Base-by-base conservation (phyloP, 768 basidiomycete genomes). In the Tylopilus sp. region DNA sequence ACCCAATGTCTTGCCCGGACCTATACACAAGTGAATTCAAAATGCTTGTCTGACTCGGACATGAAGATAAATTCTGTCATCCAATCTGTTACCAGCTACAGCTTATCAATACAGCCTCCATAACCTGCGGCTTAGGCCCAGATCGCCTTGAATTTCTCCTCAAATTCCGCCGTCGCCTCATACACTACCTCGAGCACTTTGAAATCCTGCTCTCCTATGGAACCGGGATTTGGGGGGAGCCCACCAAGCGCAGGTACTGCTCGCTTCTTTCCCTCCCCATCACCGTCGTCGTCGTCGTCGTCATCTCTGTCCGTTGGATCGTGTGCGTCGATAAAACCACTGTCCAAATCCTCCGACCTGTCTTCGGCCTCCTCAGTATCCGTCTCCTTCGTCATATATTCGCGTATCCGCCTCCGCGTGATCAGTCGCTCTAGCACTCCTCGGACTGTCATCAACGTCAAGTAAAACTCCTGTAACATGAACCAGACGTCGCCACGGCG, bases 401-500 rank as follows among this genome's bases (percentile, higher is more conserved):
- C 48, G 9, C 13, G 30, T 7, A 10, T 26, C 20, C 47, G 64
- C 51, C 58, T 72, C 28, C 60, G 48, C 44, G 79, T 60, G 15
- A 65, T 61, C 33, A 83, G 56, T 49, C 79, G 73, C 57, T 79
- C 74, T 38, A 88, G 64, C 20, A 71, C 73, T 0, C 75, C 69
- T 42, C 77, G 71, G 51, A 86, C 70, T 0, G 77, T 71, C 61
- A 67, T 67, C 55, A 87, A 57, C 7, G 76, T 73, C 57, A 85
- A 60, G 13, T 57, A 56, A 61, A 86, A 86, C 40, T 83, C 82
- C 56, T 86, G 68, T 25, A 87, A 70, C 6, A 77, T 55, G 63
- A 78, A 85, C 83, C 85, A 86, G n/a, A 85, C 53, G 22, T 86
- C 83, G 9, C 81, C 82, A 5, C 68, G 62, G n/a, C 83, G 68